A percentile compares a stretch with the other conserved stretches of the same genome.
These are phyloP conservation scores for Fonsecaea multimorphosa DNA, from an alignment of 2,329 filamentous ascomycete species.

Conservation along the genomic window DNA sequence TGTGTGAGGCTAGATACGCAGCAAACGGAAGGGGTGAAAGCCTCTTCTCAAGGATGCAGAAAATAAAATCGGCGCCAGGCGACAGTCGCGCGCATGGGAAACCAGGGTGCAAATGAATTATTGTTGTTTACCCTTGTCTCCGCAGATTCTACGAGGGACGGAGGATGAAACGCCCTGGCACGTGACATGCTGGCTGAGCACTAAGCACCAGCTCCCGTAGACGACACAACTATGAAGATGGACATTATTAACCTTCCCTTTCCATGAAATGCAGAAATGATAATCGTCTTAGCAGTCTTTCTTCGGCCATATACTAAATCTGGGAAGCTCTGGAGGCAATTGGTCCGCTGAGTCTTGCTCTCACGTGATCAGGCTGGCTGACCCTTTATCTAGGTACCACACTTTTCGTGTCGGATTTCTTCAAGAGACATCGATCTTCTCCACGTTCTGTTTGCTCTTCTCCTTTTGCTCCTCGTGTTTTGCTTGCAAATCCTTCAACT, in stretches of 20 bases:
- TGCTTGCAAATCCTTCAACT: constrained; percentile 32
- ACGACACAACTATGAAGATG: background rate
- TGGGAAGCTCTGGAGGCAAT: background rate
- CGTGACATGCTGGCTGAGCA: background rate
- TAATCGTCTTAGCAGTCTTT: background rate
- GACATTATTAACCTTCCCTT: background rate
- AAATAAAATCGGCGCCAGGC: background rate
- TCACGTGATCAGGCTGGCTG: constrained; percentile 18
- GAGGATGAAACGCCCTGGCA: background rate
- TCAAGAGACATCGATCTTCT: constrained; percentile 26
- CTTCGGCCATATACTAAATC: background rate
- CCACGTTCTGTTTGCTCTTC: constrained; percentile 31
- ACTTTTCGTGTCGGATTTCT: background rate
- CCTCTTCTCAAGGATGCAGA: background rate
- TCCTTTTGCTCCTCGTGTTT: constrained; percentile 28
- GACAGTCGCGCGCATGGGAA: background rate
- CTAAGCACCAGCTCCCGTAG: background rate
- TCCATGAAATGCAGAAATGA: background rate
- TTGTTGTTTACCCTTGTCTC: constrained; percentile 18
- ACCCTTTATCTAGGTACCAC: background rate
- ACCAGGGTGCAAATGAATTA: constrained; percentile 6
- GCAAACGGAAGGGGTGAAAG: background rate
- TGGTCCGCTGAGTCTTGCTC: too few relatives aligned
- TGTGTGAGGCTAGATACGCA: background rate
- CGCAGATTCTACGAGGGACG: constrained; percentile 1